Percentiles rank a stretch among this genome's conserved stretches.
These are phyloP conservation scores for Microdochium nivale DNA, from an alignment of 2,329 filamentous ascomycete species.

Conservation along the genomic window DNA sequence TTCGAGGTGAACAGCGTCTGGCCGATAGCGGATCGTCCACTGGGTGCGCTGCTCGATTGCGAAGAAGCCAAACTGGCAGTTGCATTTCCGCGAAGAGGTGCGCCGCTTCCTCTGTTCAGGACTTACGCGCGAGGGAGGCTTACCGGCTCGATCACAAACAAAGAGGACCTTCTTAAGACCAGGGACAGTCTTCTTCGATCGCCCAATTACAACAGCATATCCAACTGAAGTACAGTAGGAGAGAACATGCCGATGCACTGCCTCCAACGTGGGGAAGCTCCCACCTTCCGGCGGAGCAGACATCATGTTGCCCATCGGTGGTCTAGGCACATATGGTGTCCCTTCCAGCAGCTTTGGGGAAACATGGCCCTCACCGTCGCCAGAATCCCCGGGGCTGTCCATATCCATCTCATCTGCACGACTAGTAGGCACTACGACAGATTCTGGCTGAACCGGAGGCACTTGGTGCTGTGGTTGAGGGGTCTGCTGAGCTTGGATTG, in stretches of 20 bases:
- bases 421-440: slow-evolving; percentile 7
- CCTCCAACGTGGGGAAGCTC: slow-evolving; percentile 55
- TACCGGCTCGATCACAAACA: slow-evolving; percentile 57
- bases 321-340: slow-evolving; percentile 39
- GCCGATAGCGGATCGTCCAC: slow-evolving; percentile 58
- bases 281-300: slow-evolving; percentile 55
- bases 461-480: slow-evolving; percentile 17
- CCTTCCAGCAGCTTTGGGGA: slow-evolving; percentile 40
- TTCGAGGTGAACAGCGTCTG: slow-evolving; percentile 45
- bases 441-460: slow-evolving; percentile 6
- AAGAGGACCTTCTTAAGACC: slow-evolving; percentile 60
- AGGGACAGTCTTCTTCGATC: slow-evolving; percentile 59
- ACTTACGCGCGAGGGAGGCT: slow-evolving; percentile 52
- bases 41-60: slow-evolving; percentile 59
- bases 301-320: slow-evolving; percentile 52
- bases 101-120: slow-evolving; percentile 57
- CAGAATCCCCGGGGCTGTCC: slow-evolving; percentile 37
- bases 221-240: slow-evolving; percentile 59
- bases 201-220: slow-evolving; percentile 59
- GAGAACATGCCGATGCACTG: slow-evolving; percentile 55
- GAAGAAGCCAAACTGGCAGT: slow-evolving; percentile 63
- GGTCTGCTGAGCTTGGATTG: slow-evolving; percentile 11
- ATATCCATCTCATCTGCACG: slow-evolving; percentile 44
- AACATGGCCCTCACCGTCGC: slow-evolving; percentile 32
- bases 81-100: slow-evolving; percentile 60